phyloP scores from a whole-genome alignment of 2,329 filamentous ascomycete genomes.

The Tolypocladium capitatum region DNA sequence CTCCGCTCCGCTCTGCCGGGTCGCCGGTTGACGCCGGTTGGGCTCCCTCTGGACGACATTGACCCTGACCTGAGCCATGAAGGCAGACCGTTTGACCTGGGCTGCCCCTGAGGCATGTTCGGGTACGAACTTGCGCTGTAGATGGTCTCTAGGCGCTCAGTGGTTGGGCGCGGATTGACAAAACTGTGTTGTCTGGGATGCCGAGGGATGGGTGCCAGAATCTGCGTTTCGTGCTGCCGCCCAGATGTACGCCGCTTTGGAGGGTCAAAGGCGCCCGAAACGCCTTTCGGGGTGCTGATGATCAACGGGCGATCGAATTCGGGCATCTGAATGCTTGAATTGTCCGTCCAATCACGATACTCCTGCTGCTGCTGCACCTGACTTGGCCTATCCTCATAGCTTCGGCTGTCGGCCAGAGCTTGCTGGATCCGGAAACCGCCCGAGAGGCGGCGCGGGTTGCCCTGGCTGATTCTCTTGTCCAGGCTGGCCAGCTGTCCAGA shows the following conservation, averaged over 20 bases:
- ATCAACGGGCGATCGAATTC: slow-evolving; percentile 41
- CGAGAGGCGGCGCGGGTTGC: slow-evolving; percentile 27
- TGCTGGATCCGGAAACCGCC: slow-evolving; percentile 20
- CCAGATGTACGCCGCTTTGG: slow-evolving; percentile 21
- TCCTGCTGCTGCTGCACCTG: not conserved
- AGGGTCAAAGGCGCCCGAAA: slow-evolving; percentile 38
- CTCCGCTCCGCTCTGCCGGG: slow-evolving; percentile 45
- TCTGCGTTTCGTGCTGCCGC: slow-evolving; percentile 26
- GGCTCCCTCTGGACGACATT: slow-evolving; percentile 19
- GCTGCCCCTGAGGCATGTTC: slow-evolving; percentile 5
- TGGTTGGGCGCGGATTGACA: slow-evolving; percentile 26
- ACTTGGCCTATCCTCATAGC: not conserved
- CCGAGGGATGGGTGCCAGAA: slow-evolving; percentile 40
- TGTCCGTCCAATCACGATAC: not conserved
- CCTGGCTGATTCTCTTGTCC: slow-evolving; percentile 23
- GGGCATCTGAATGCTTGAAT: slow-evolving; percentile 5
- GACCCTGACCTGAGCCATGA: slow-evolving; percentile 24
- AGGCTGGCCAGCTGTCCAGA: slow-evolving; percentile 26
- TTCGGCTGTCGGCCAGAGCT: not conserved
- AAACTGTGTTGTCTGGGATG: slow-evolving; percentile 28
- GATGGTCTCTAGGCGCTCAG: slow-evolving; percentile 43
- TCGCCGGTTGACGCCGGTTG: slow-evolving; percentile 31
- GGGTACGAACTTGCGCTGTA: slow-evolving; percentile 24
- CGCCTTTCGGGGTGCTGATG: slow-evolving; percentile 45
- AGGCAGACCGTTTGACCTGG: slow-evolving; percentile 12